Evolutionary conservation across 2,329 filamentous ascomycete genomes (phyloP).

Genomic region (Sclerotinia glacialis): DNA sequence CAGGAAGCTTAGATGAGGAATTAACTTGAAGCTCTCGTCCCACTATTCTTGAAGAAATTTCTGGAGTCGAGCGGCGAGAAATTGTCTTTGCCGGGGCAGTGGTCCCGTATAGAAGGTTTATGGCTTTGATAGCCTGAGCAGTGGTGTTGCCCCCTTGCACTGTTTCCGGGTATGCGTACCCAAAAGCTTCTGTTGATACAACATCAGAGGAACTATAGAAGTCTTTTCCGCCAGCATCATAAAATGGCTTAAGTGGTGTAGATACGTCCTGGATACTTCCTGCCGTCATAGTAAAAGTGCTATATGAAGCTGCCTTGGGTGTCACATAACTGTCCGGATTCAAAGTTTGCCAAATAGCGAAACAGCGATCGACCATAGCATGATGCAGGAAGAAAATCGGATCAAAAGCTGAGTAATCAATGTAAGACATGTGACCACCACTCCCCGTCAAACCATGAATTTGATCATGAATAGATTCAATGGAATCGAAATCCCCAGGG

Average conservation of each 20-base stretch:
- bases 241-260: conserved; percentile 42
- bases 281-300: conserved; percentile 38
- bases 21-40: conserved; percentile 12
- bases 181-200: conserved; percentile 29
- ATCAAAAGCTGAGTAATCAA: conserved; percentile 48
- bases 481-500: conserved; percentile 54
- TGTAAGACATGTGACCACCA: conserved; percentile 50
- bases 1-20: neutral
- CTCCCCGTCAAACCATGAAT: conserved; percentile 57
- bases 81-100: conserved; percentile 5
- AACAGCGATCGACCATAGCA: conserved; percentile 59
- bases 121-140: conserved; percentile 59
- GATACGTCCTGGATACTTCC: conserved; percentile 30
- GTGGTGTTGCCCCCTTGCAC: conserved; percentile 53
- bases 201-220: conserved; percentile 44
- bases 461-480: conserved; percentile 63
- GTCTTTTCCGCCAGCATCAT: conserved; percentile 42
- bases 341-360: conserved; percentile 52
- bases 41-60: neutral
- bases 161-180: conserved; percentile 38
- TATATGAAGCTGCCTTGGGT: conserved; percentile 37
- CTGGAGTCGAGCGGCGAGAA: neutral
- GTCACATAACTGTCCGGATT: conserved; percentile 40
- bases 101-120: conserved; percentile 51
- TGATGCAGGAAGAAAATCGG: conserved; percentile 52